Percentiles rank a stretch among this genome's conserved stretches.
Evolutionary conservation across 2,329 filamentous ascomycete species (phyloP).

Genomic region (Ophiostoma fasciatum): DNA sequence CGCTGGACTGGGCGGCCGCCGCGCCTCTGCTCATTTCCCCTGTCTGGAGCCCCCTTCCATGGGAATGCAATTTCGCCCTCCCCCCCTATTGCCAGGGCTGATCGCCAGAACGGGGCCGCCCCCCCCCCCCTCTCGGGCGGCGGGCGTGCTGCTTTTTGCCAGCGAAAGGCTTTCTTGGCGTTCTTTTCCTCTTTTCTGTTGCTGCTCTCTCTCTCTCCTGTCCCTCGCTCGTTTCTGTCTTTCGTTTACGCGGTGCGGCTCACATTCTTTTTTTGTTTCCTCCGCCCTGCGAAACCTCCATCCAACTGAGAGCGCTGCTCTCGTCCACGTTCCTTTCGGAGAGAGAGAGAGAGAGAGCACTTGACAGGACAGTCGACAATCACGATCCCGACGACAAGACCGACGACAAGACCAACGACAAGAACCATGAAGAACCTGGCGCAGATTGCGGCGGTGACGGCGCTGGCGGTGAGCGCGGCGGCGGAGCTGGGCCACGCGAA

Average conservation of each 20-base stretch:
- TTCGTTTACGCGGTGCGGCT: neutral
- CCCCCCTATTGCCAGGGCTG: no score
- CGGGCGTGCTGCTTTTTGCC: no score
- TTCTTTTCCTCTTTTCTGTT: constrained; percentile 2
- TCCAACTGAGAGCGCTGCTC: constrained; percentile 39
- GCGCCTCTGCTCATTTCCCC: no score
- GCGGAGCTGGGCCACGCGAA: constrained; percentile 41
- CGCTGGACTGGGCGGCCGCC: no score
- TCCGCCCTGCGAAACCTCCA: constrained; percentile 18
- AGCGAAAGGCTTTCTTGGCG: neutral
- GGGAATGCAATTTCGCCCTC: no score
- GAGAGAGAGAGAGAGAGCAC: constrained; percentile 1
- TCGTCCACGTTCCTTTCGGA: constrained; percentile 42
- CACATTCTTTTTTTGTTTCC: constrained; percentile 10
- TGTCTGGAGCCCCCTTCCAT: no score
- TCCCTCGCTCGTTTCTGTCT: neutral
- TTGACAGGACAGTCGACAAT: neutral
- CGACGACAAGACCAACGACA: neutral
- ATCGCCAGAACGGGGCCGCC: no score
- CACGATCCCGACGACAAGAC: neutral
- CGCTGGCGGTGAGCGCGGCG: constrained; percentile 32
- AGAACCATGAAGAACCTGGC: constrained; percentile 34
- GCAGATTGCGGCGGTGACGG: constrained; percentile 36
- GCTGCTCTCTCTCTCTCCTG: neutral
- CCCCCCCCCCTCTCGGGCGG: neutral